These are phyloP conservation scores for Rhizopogon rudus DNA, from an alignment of 768 basidiomycete genomes.

Conservation along the genomic window DNA sequence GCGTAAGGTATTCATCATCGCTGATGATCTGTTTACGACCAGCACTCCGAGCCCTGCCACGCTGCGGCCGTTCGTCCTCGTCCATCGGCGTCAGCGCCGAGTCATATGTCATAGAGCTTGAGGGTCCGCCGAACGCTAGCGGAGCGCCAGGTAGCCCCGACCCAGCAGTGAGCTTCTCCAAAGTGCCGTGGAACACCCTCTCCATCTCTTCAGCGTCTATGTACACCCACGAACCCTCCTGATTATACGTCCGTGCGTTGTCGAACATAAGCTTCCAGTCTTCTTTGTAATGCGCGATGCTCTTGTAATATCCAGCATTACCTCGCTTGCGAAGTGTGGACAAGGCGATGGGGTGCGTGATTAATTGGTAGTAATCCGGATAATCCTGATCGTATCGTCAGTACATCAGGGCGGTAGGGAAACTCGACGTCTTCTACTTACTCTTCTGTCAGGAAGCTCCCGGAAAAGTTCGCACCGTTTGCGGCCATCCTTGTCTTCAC, in stretches of 20 bases:
- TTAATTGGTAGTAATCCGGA: constrained; percentile 90
- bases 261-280: constrained; percentile 92
- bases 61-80: constrained; percentile 64
- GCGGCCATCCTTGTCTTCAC: constrained; percentile 69
- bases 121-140: constrained; percentile 22
- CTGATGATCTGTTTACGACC: constrained; percentile 73
- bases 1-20: constrained; percentile 68
- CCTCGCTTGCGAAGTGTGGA: constrained; percentile 79
- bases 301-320: constrained; percentile 65
- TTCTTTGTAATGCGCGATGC: constrained; percentile 60
- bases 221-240: constrained; percentile 94
- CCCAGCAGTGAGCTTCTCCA: constrained; percentile 57
- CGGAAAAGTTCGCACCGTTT: constrained; percentile 85
- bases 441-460: constrained; percentile 77
- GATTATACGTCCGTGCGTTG: constrained; percentile 92
- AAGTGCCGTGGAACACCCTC: constrained; percentile 74
- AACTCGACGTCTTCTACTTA: constrained; percentile 24
- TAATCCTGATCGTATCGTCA: constrained; percentile 55
- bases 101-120: constrained; percentile 42
- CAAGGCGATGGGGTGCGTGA: constrained; percentile 83
- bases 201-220: constrained; percentile 94
- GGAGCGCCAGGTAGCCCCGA: constrained; percentile 75
- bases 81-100: constrained; percentile 78
- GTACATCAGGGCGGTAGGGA: constrained; percentile 3
- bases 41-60: constrained; percentile 51